Evolutionary conservation across 345 rosid genomes (phyloP), one percentile per base, ranked within the genome.

Genomic region (Populus simonii): DNA sequence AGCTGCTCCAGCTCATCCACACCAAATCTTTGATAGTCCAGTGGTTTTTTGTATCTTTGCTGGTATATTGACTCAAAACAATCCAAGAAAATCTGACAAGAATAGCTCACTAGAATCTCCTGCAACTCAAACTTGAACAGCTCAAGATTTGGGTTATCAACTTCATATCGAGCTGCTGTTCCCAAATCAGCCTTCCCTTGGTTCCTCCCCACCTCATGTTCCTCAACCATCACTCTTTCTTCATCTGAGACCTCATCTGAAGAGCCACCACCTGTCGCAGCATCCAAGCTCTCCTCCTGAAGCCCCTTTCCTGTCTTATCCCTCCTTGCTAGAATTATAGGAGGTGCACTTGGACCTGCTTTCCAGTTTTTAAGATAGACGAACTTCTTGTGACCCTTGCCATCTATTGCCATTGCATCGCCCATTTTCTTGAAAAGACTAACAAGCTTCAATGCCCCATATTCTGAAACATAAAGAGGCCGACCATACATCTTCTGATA

Each of bases 361-460:
- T 86, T 93, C 79, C 88, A 87, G 88, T 84, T 91, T 59, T 85
- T 77, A 45, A 96, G 91, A 84, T 89, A 87, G 73, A 96, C 96
- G 75, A 89, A 83, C 76, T 86, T 92, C 79, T 79, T 90, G 67
- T 89, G 87, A 66, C 93, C 94, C 85, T 86, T 96, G 31, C 98
- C 96, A 65, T 87, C 96, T 69, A 94, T 83, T 20, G 88, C 80
- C 82, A 96, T 79, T 36, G 85, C 80, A 72, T 92, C 94, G 59
- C 85, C 76, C 97, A 96, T 90, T 86, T 90, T 96, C 88, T 87
- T 90, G 75, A 96, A 89, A 81, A 96, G 91, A 87, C 94, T 88
- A 45, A 91, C 92, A 76, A 96, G 97, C 86, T 89, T 96, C 59
- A 41, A 63, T 53, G 80, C 89, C 51, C 97, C 97, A 41, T 92